Percentiles rank a stretch among this genome's conserved stretches.
Evolutionary conservation across 495 filamentous ascomycete genomes (phyloP).

Genomic region (Chlorociboria aeruginascens): DNA sequence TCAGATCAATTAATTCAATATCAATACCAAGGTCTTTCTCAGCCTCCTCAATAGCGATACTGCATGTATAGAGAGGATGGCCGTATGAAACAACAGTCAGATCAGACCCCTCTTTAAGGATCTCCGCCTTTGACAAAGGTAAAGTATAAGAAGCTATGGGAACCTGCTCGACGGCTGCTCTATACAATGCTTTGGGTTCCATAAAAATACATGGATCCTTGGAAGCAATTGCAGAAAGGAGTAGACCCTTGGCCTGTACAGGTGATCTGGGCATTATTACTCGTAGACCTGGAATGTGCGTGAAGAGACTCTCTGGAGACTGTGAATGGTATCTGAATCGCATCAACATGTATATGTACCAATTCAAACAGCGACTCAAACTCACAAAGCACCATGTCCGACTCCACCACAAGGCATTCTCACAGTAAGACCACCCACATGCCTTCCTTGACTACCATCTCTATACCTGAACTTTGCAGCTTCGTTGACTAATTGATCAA

Average conservation of each 20-base stretch:
- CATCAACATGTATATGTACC: not conserved
- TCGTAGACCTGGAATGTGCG: slow-evolving; percentile 78
- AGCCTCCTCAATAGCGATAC: slow-evolving; percentile 62
- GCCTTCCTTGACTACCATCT: slow-evolving; percentile 57
- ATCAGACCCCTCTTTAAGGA: slow-evolving; percentile 73
- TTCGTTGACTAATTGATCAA: slow-evolving; percentile 96
- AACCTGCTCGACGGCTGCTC: slow-evolving; percentile 91
- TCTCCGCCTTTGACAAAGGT: slow-evolving; percentile 78
- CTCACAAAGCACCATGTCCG: slow-evolving; percentile 84
- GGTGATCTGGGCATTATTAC: slow-evolving; percentile 89
- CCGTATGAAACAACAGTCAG: slow-evolving; percentile 87
- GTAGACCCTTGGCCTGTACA: slow-evolving; percentile 81
- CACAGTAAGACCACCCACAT: slow-evolving; percentile 71
- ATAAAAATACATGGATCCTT: slow-evolving; percentile 92
- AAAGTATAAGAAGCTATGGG: slow-evolving; percentile 72
- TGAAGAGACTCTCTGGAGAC: slow-evolving; percentile 84
- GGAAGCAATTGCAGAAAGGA: slow-evolving; percentile 68
- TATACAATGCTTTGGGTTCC: slow-evolving; percentile 93
- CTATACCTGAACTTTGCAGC: slow-evolving; percentile 87
- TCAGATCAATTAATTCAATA: slow-evolving; percentile 81
- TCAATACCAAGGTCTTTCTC: slow-evolving; percentile 72
- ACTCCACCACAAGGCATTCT: slow-evolving; percentile 93
- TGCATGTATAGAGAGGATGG: slow-evolving; percentile 81
- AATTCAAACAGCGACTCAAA: slow-evolving; percentile 4
- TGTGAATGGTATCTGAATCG: slow-evolving; percentile 71